A percentile compares a stretch with the other conserved stretches of the same genome.
These are phyloP conservation scores for Fusarium secorum DNA, from an alignment of 2,329 filamentous ascomycete genomes.

Conservation along the genomic window DNA sequence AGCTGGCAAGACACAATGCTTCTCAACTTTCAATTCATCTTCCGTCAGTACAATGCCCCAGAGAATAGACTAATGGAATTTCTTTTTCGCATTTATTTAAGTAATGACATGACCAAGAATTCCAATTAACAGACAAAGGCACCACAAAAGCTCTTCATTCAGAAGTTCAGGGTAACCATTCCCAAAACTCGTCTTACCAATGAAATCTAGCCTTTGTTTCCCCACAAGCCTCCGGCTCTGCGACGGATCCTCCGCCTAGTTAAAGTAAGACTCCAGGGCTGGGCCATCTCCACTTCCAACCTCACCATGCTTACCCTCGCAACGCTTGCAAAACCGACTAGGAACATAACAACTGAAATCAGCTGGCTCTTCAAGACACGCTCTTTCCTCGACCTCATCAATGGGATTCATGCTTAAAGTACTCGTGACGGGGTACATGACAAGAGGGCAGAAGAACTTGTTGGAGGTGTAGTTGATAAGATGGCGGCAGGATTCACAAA, in stretches of 20 bases:
- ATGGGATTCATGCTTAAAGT: background rate
- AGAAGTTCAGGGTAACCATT: background rate
- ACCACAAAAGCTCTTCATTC: background rate
- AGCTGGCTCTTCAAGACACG: background rate
- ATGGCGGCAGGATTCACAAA: slow-evolving; percentile 4
- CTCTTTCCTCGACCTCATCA: background rate
- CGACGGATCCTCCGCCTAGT: background rate
- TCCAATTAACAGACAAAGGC: accelerated
- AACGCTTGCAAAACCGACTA: background rate
- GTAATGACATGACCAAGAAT: no score
- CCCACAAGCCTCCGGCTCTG: background rate
- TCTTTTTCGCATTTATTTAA: no score
- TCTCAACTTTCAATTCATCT: no score
- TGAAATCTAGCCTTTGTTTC: background rate
- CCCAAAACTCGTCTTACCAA: background rate
- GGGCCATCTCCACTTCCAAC: background rate
- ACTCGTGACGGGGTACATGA: background rate
- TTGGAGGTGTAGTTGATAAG: background rate
- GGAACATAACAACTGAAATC: background rate
- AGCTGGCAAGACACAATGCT: accelerated
- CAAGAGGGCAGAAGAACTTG: background rate
- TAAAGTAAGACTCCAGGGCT: background rate
- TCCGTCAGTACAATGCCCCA: no score
- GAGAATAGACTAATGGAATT: no score
- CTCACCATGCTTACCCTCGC: background rate